Evolutionary conservation across 2,329 filamentous ascomycete genomes (phyloP).

Genomic region (Dryadomyces sulphureus): DNA sequence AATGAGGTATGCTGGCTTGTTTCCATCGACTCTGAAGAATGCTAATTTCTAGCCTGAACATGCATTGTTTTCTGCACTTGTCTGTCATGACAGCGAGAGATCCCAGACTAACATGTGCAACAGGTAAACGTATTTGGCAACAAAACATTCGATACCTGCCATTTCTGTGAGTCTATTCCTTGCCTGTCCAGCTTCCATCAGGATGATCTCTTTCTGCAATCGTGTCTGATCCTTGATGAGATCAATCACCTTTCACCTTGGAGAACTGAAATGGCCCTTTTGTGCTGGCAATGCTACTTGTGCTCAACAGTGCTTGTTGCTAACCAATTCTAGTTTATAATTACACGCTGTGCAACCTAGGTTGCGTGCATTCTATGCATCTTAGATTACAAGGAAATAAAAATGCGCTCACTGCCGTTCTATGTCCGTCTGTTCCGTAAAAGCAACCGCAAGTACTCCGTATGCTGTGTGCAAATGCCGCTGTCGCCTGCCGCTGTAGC

Average conservation of each 20-base stretch:
- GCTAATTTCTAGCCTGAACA: constrained; percentile 13
- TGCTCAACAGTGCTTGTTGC: not conserved
- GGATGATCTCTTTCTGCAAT: constrained; percentile 36
- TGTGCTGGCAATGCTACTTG: constrained; percentile 5
- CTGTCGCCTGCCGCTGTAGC: no score
- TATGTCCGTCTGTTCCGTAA: no score
- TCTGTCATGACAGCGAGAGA: not conserved
- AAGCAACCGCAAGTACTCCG: no score
- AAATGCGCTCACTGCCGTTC: not conserved
- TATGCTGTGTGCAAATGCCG: no score
- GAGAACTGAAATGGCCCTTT: constrained; percentile 38
- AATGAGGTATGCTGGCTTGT: constrained; percentile 23
- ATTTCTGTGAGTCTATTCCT: not conserved
- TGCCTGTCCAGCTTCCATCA: not conserved
- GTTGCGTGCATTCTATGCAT: not conserved
- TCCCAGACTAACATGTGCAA: constrained; percentile 3
- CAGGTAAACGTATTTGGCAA: constrained; percentile 4
- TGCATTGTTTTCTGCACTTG: constrained; percentile 7
- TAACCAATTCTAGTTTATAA: not conserved
- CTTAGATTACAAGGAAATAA: not conserved
- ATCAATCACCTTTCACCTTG: constrained; percentile 37
- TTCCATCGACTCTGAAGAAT: not conserved
- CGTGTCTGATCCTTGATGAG: constrained; percentile 41
- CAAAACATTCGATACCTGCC: not conserved
- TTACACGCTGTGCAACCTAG: not conserved